A percentile compares a stretch with the other conserved stretches of the same genome.
Conservation (phyloP, 1,139 yeast genomes). For the Protomyces arabidopsidicola region DNA sequence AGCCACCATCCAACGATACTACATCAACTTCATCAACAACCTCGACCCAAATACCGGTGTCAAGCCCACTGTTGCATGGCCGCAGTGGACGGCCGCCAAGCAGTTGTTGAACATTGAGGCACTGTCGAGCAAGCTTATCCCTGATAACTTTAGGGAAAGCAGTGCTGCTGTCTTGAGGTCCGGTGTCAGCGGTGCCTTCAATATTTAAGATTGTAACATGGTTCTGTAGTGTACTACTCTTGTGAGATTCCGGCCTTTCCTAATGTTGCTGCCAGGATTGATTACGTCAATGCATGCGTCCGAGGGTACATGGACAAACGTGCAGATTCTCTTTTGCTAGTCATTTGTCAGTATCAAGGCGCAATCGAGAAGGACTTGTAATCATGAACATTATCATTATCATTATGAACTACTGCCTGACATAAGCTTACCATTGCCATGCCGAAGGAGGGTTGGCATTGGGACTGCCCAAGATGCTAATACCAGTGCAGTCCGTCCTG, state of each 20-base stretch:
- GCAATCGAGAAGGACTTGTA: background rate
- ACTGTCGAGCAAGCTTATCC: background rate
- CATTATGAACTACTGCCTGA: background rate
- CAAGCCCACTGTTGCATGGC: background rate
- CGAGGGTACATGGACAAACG: too few species aligned
- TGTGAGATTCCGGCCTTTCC: too few species aligned
- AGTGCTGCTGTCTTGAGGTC: background rate
- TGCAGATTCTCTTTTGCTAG: too few species aligned
- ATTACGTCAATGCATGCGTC: too few species aligned
- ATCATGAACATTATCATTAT: background rate
- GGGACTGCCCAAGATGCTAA: conserved; percentile 1
- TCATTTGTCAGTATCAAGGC: too few species aligned
- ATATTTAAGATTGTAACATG: background rate
- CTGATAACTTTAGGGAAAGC: background rate
- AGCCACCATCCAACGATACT: background rate
- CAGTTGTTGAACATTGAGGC: background rate
- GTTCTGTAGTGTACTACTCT: too few species aligned
- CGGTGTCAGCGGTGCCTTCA: background rate
- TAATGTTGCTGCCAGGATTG: too few species aligned
- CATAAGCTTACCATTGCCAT: conserved; percentile 1
- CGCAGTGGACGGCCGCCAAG: background rate
- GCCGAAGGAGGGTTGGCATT: background rate
- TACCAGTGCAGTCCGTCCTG: conserved; percentile 17
- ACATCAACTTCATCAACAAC: background rate
- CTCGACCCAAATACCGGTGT: background rate